Conservation (phyloP, 768 basidiomycete species). For the Russula olivacea region DNA sequence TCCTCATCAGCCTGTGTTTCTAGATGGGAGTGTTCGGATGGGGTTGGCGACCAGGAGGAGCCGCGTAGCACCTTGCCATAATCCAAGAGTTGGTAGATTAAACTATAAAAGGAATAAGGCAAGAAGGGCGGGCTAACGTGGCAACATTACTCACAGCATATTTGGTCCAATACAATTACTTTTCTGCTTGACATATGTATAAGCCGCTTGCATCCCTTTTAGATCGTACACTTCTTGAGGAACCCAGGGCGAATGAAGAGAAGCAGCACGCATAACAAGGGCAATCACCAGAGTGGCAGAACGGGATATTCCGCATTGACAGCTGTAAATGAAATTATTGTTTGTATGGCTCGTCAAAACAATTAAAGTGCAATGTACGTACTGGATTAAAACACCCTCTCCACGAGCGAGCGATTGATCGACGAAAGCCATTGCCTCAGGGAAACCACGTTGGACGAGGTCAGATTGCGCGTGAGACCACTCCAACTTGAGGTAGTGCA, state of each 20-base stretch:
- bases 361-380: slow-evolving; percentile 33
- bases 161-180: slow-evolving; percentile 87
- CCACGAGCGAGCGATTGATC: slow-evolving; percentile 70
- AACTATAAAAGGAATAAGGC: slow-evolving; percentile 40
- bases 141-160: slow-evolving; percentile 72
- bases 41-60: slow-evolving; percentile 40
- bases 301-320: slow-evolving; percentile 90
- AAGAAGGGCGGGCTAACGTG: slow-evolving; percentile 4
- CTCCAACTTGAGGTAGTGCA: slow-evolving; percentile 83
- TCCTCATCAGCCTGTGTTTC: slow-evolving; percentile 60
- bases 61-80: slow-evolving; percentile 71
- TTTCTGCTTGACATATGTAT: slow-evolving; percentile 84
- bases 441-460: slow-evolving; percentile 73
- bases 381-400: slow-evolving; percentile 84
- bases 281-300: slow-evolving; percentile 89
- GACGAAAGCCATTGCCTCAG: slow-evolving; percentile 72
- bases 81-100: slow-evolving; percentile 90
- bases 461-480: slow-evolving; percentile 96
- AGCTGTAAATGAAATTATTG: slow-evolving; percentile 41
- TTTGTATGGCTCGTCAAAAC: neutral
- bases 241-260: slow-evolving; percentile 55
- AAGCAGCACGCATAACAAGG: slow-evolving; percentile 89
- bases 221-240: slow-evolving; percentile 72
- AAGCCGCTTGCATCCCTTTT: slow-evolving; percentile 86
- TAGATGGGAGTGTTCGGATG: slow-evolving; percentile 50